These are phyloP conservation scores for Alternaria sp. DNA, from an alignment of 2,329 filamentous ascomycete genomes.

Conservation along the genomic window DNA sequence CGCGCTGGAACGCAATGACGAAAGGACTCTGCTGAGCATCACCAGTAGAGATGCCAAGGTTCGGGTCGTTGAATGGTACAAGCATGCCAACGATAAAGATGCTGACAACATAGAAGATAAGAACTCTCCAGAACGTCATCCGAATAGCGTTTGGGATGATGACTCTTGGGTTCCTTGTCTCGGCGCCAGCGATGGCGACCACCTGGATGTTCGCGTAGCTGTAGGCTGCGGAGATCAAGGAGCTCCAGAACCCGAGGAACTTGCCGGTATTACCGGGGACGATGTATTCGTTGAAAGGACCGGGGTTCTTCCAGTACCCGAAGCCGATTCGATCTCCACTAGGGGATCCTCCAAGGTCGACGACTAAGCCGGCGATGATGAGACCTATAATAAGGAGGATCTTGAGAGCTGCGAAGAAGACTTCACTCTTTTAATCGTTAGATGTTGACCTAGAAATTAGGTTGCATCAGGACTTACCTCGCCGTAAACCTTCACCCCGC, in stretches of 20 bases:
- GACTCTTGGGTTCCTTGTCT: constrained; percentile 37
- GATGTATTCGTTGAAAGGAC: constrained; percentile 52
- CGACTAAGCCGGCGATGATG: constrained; percentile 36
- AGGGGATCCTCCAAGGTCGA: constrained; percentile 38
- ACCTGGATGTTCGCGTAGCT: constrained; percentile 37
- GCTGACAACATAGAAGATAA: constrained; percentile 59
- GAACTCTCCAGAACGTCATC: constrained; percentile 59
- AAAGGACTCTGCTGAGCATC: constrained; percentile 36
- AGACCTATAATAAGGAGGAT: constrained; percentile 41
- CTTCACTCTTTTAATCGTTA: constrained; percentile 58
- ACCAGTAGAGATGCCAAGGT: constrained; percentile 55
- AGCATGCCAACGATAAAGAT: constrained; percentile 63
- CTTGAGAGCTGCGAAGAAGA: constrained; percentile 57
- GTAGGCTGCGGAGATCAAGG: constrained; percentile 59
- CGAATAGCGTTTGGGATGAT: constrained; percentile 60
- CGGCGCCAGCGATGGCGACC: constrained; percentile 38
- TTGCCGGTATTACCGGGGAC: constrained; percentile 64
- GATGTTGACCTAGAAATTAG: too few species aligned
- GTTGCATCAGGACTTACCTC: neutral
- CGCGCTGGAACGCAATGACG: constrained; percentile 70
- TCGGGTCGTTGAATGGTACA: constrained; percentile 59
- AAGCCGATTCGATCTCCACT: constrained; percentile 59
- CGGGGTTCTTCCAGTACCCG: constrained; percentile 70
- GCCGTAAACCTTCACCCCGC: constrained; percentile 22
- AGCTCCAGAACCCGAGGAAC: constrained; percentile 65